Percentiles rank a stretch among this genome's conserved stretches.
Evolutionary conservation across 768 basidiomycete genomes (phyloP).

Genomic region (Lactarius psammicola): DNA sequence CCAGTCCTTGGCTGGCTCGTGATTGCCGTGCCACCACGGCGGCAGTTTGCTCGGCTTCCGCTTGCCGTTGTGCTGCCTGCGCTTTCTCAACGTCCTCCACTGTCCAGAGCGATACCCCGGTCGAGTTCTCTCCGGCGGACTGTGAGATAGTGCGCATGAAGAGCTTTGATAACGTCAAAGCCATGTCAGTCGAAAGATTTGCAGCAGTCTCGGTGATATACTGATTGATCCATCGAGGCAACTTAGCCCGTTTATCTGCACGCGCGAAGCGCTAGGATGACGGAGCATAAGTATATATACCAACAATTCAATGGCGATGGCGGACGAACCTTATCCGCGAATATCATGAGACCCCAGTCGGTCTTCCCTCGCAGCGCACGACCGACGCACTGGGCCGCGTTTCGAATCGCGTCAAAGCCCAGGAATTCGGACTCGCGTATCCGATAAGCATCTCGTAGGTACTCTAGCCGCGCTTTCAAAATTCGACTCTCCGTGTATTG

Average conservation of each 20-base stretch:
- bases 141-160: constrained; percentile 99
- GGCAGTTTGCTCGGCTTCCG: constrained; percentile 51
- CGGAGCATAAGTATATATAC: constrained; percentile 11
- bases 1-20: constrained; percentile 31
- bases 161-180: constrained; percentile 86
- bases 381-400: constrained; percentile 98
- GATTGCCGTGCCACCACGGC: constrained; percentile 33
- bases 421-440: constrained; percentile 98
- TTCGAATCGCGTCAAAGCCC: constrained; percentile 99
- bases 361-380: constrained; percentile 98
- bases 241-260: constrained; percentile 89
- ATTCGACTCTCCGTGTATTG: constrained; percentile 99
- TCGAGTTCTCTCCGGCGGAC: constrained; percentile 94
- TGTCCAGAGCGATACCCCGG: constrained; percentile 93
- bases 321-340: constrained; percentile 88
- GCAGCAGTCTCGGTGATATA: constrained; percentile 98
- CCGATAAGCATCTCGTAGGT: constrained; percentile 95
- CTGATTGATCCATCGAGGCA: constrained; percentile 98
- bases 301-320: constrained; percentile 9
- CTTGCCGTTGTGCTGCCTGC: constrained; percentile 75
- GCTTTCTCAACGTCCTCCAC: constrained; percentile 86
- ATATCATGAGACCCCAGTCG: constrained; percentile 99
- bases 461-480: constrained; percentile 94
- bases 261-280: constrained; percentile 76
- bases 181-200: constrained; percentile 98